Percentiles rank a stretch among this genome's conserved stretches.
phyloP scores from a whole-genome alignment of 192 early-diverging fungal species.

The Coemansia sp. region DNA sequence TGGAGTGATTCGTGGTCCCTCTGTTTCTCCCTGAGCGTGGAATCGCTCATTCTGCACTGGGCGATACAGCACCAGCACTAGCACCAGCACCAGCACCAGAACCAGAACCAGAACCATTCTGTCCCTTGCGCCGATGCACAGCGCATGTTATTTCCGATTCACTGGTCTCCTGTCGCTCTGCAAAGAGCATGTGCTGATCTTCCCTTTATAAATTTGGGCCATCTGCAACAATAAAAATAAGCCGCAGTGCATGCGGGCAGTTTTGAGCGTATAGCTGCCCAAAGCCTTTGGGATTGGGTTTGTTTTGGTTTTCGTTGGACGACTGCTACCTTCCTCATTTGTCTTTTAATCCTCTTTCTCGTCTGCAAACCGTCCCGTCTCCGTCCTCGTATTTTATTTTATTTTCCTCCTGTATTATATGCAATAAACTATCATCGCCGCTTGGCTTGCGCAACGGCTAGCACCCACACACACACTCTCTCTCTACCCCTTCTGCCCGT shows the following conservation, averaged over 20 bases:
- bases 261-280: too few relatives aligned
- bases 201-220: too few relatives aligned
- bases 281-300: background rate
- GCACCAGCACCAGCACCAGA: too few relatives aligned
- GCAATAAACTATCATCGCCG: conserved; percentile 1
- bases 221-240: too few relatives aligned
- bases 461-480: background rate
- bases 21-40: too few relatives aligned
- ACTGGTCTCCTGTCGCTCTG: too few relatives aligned
- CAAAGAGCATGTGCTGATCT: too few relatives aligned
- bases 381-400: background rate
- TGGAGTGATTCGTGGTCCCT: background rate
- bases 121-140: background rate
- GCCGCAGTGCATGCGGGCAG: too few relatives aligned
- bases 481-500: background rate
- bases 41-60: too few relatives aligned
- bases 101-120: too few relatives aligned
- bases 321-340: background rate
- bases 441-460: background rate
- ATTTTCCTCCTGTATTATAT: conserved; percentile 4
- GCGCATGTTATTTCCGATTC: background rate
- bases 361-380: conserved; percentile 1
- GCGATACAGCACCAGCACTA: too few relatives aligned
- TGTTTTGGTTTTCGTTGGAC: background rate
- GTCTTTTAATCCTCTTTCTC: conserved; percentile 2